Evolutionary conservation across 2,329 filamentous ascomycete genomes (phyloP).

Genomic region (Stagonosporopsis vannaccii): DNA sequence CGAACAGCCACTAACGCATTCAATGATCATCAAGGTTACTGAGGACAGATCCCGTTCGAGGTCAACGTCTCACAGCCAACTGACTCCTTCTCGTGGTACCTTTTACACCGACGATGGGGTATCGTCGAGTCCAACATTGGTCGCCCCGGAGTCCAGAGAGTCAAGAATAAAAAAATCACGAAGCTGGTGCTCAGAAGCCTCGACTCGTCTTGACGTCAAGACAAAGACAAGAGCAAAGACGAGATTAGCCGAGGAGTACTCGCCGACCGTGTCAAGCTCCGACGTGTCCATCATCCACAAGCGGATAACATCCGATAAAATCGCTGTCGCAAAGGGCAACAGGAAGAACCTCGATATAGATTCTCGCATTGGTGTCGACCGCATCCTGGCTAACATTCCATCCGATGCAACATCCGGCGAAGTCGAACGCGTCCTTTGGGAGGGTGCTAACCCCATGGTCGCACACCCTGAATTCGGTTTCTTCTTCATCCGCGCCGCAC

Average conservation of each 20-base stretch:
- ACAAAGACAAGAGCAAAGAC: slow-evolving; percentile 21
- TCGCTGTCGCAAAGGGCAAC: slow-evolving; percentile 38
- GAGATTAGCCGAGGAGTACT: slow-evolving; percentile 22
- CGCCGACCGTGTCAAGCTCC: slow-evolving; percentile 33
- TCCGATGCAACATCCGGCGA: slow-evolving; percentile 29
- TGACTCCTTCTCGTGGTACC: slow-evolving; percentile 33
- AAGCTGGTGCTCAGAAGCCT: slow-evolving; percentile 35
- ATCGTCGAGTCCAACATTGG: slow-evolving; percentile 29
- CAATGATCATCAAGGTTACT: slow-evolving; percentile 23
- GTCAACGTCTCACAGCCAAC: slow-evolving; percentile 18
- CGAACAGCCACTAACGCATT: slow-evolving; percentile 26
- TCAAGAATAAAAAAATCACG: slow-evolving; percentile 29
- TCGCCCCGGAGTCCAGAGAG: slow-evolving; percentile 22
- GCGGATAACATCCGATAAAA: slow-evolving; percentile 37
- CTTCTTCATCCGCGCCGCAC: slow-evolving; percentile 40
- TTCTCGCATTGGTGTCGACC: slow-evolving; percentile 39
- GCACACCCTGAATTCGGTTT: slow-evolving; percentile 39
- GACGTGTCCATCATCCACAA: slow-evolving; percentile 38
- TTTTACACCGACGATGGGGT: slow-evolving; percentile 42
- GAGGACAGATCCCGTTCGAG: slow-evolving; percentile 20
- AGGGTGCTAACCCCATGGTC: slow-evolving; percentile 43
- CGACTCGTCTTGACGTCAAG: slow-evolving; percentile 14
- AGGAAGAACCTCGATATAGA: slow-evolving; percentile 33
- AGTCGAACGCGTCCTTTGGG: slow-evolving; percentile 41
- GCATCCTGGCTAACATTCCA: slow-evolving; percentile 38